Conservation (phyloP, 495 filamentous ascomycete species). For the Peziza echinospora region DNA sequence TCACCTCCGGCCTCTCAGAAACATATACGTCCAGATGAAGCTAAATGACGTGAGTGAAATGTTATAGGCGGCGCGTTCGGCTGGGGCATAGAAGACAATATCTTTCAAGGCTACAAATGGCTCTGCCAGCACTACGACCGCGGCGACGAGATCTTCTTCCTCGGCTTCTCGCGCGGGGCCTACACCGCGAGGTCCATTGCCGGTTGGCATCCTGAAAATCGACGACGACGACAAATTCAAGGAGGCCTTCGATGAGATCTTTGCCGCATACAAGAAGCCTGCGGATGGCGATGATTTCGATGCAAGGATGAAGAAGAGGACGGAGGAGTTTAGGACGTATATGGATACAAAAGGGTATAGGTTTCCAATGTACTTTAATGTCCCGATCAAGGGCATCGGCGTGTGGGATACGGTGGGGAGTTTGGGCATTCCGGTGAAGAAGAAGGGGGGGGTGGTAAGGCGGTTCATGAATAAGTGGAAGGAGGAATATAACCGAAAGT, state of each 20-base stretch:
- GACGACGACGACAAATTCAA: too few relatives aligned
- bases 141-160: constrained; percentile 36
- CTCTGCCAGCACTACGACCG: constrained; percentile 28
- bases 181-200: constrained; percentile 37
- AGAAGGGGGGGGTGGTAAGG: constrained; percentile 16
- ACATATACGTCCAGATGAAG: too few relatives aligned
- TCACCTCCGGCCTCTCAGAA: too few relatives aligned
- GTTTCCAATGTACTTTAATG: background rate
- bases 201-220: constrained; percentile 28
- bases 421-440: constrained; percentile 16
- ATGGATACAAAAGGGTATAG: background rate
- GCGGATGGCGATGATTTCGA: too few relatives aligned
- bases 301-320: too few relatives aligned
- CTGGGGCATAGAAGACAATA: constrained; percentile 25
- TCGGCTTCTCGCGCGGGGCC: constrained; percentile 39
- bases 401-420: constrained; percentile 41
- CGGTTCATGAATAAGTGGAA: too few relatives aligned
- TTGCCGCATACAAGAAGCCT: constrained; percentile 14
- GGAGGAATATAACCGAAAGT: constrained; percentile 2
- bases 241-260: constrained; percentile 19
- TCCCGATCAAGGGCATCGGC: constrained; percentile 29
- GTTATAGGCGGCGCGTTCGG: too few relatives aligned
- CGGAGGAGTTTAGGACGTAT: too few relatives aligned
- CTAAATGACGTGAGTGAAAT: too few relatives aligned
- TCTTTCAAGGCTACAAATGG: constrained; percentile 30